Percentiles rank a stretch among this genome's conserved stretches.
Conservation (phyloP, 2,329 filamentous ascomycete genomes). For the Colletotrichum phormii region DNA sequence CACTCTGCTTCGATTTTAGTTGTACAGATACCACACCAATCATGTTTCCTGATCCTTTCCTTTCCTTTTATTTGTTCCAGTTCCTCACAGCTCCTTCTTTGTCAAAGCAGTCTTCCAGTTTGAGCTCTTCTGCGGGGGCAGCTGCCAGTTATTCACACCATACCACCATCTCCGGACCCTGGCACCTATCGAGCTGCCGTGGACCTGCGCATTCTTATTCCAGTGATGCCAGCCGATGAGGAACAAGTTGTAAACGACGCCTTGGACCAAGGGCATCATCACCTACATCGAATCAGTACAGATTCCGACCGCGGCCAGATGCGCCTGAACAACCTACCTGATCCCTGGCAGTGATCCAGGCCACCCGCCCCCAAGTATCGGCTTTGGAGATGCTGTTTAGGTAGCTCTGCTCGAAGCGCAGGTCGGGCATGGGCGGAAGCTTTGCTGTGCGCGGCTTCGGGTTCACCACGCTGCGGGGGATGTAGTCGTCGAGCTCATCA, state of each 20-base stretch:
- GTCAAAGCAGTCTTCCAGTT: conserved; percentile 22
- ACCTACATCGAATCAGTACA: conserved; percentile 62
- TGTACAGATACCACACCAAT: conserved; percentile 35
- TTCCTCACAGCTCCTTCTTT: conserved; percentile 20
- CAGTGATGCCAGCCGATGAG: conserved; percentile 90
- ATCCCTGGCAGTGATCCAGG: conserved; percentile 87
- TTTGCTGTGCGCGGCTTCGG: conserved; percentile 59
- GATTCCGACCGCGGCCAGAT: not conserved
- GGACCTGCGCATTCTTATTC: conserved; percentile 83
- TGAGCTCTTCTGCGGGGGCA: conserved; percentile 59
- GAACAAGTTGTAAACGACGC: conserved; percentile 86
- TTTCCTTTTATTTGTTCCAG: not conserved
- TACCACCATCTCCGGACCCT: conserved; percentile 93
- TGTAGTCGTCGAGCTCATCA: conserved; percentile 69
- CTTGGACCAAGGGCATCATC: conserved; percentile 87
- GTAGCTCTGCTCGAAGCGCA: conserved; percentile 98
- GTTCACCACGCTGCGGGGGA: conserved; percentile 74
- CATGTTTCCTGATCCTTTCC: conserved; percentile 10
- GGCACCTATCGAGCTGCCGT: conserved; percentile 81
- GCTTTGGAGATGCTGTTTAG: conserved; percentile 87
- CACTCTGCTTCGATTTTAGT: conserved; percentile 31
- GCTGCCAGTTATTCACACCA: conserved; percentile 88
- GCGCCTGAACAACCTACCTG: conserved; percentile 69
- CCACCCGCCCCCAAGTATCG: conserved; percentile 81
- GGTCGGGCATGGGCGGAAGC: conserved; percentile 80